Evolutionary conservation across 2,329 filamentous ascomycete species (phyloP), one percentile per base, ranked within the genome.

Genomic region (Fusarium heterosporum): DNA sequence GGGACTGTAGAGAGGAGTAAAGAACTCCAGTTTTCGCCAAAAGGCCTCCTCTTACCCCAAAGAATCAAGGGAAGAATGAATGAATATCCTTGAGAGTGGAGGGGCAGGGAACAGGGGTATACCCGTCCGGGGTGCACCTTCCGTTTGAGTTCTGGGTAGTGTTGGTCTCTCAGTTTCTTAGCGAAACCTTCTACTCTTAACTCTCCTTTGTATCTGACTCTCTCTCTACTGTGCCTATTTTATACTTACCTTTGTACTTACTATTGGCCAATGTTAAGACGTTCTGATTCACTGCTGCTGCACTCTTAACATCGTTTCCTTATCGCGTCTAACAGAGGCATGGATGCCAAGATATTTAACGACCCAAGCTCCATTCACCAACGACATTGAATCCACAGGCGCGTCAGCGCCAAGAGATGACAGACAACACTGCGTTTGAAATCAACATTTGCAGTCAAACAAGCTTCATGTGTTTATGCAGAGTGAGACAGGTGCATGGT

Each of bases 21-120:
- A 56, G 65, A 43, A 25, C 54, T 64, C 61, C 54, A 50, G 53
- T 30, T 39, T 51, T 32, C 45, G 36, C 14, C 13, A 28, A 36
- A 46, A 38, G 59, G 32, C 25, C 38, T 25, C 58, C 55, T 59
- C 64, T 36, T 68, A 65, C 64, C 53, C 60, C 51, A 68, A 66
- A 49, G 60, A 63, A 59, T 50, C 49, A 49, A 66, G 32, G 38
- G 47, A 55, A 52, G 30, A 45, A 10, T 38, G 47, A 50, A 50
- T 39, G 45, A 36, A 38, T 41, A 51, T 59, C 63, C 51, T 38
- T 66, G 64, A 42, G 38, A 52, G 57, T 60, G 54, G 54, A 52
- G 34, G 47, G 29, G 40, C 45, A 61, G 40, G 58, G 55, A 61
- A 46, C 40, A 65, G 64, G 64, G 50, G 42, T 61, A 14, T 52